Evolutionary conservation across 306 rosid species (phyloP), one percentile per base, ranked within the genome.

Genomic region (Quillaja saponaria): DNA sequence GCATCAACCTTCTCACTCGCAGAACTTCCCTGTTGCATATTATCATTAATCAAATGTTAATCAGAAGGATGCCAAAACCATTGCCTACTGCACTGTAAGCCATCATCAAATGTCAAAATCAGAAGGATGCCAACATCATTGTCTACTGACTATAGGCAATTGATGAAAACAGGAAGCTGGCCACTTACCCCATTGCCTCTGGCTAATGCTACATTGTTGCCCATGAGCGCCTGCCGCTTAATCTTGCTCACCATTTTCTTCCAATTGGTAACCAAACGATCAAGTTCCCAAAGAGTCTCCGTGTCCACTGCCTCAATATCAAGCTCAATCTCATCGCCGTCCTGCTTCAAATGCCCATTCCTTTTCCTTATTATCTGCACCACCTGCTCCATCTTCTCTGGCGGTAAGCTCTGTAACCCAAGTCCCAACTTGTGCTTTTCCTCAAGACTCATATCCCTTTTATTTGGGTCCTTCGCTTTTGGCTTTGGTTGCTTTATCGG

Each of bases 221-320:
- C 81, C 87, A 89, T 66, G 45, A 89, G 84, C 2, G 91, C 91
- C 61, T 89, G 99, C 28, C 95, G 81, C 78, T 87, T 89, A 39
- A 87, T 83, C 80, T 94, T 94, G 85, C 99, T 89, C 62, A 85
- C 80, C 96, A 87, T 80, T 80, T 87, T 94, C 64, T 85, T 94
- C 74, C 78, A 94, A 80, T 94, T 89, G 3, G 99, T 85, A 4
- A 94, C 99, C 31, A 94, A 81, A 2, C 96, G 76, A 72, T 94
- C 99, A 9, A 94, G 97, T 71, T 94, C 99, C 99, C 99, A 94
- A n/a, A 94, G 96, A 34, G 99, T 94, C 69, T 94, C 99, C 0
- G 81, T 89, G 52, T 94, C 97, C 2, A 87, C 89, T 3, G 97
- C 95, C 70, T 94, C 99, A 40, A 94, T 89, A 49, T 94, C 99